Percentiles rank a stretch among this genome's conserved stretches.
Conservation (phyloP, 2,329 filamentous ascomycete species). For the Exserohilum rostratum region DNA sequence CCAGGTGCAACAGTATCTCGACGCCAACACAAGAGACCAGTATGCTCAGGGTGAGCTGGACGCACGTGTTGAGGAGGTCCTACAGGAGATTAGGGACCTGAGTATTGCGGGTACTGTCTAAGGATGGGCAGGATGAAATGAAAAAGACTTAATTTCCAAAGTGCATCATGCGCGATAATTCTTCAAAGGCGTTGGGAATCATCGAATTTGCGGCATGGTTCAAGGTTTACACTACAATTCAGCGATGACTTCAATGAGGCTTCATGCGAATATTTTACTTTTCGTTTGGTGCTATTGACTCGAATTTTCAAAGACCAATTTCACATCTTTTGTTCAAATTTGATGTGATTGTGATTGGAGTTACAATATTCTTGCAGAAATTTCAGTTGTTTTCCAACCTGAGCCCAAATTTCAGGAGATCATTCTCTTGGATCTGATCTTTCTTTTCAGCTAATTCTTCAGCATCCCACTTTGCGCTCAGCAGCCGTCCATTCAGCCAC, state of each 20-base stretch:
- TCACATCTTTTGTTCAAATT: not conserved
- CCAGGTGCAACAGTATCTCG: conserved; percentile 97
- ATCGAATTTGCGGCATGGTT: conserved; percentile 5
- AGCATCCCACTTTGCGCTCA: conserved; percentile 41
- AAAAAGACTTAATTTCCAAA: not conserved
- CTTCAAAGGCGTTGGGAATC: conserved; percentile 6
- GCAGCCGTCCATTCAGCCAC: conserved; percentile 39
- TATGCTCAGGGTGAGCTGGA: conserved; percentile 95
- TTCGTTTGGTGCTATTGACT: not conserved
- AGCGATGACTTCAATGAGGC: not conserved
- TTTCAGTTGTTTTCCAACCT: conserved; percentile 11
- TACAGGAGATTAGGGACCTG: conserved; percentile 95
- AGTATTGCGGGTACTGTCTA: conserved; percentile 81
- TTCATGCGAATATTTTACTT: not conserved
- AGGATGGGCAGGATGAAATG: not conserved
- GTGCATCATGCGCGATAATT: not conserved
- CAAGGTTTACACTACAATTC: not conserved
- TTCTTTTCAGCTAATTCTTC: conserved; percentile 34
- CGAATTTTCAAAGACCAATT: not conserved
- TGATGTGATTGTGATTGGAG: too few relatives aligned
- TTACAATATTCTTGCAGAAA: too few relatives aligned
- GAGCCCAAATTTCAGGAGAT: conserved; percentile 39
- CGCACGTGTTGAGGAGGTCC: conserved; percentile 87
- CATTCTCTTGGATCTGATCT: conserved; percentile 26
- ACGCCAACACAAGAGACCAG: conserved; percentile 92